A percentile compares a stretch with the other conserved stretches of the same genome.
phyloP scores from a whole-genome alignment of 495 filamentous ascomycete species.

The Aeminium ludgeri region DNA sequence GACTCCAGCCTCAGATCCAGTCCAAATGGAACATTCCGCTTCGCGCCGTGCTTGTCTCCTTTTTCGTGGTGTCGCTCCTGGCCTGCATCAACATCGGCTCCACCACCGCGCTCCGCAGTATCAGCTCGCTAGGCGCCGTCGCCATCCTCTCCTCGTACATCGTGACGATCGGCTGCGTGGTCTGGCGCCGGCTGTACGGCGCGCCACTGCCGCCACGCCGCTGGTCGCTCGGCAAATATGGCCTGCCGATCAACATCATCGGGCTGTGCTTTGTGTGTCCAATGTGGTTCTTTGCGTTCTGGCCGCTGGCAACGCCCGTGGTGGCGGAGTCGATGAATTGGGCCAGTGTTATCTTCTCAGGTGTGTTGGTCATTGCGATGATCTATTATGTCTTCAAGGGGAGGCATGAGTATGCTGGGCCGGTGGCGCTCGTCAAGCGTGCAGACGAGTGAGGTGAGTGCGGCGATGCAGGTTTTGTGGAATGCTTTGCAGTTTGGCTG shows the following conservation, averaged over 20 bases:
- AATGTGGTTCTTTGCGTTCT: slow-evolving; percentile 18
- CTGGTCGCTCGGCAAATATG: slow-evolving; percentile 5
- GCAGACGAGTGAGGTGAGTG: too few species aligned
- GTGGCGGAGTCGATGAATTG: slow-evolving; percentile 7
- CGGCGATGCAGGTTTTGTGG: too few species aligned
- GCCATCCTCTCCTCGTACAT: slow-evolving; percentile 8
- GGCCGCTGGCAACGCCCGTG: slow-evolving; percentile 16
- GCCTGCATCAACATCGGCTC: slow-evolving; percentile 48
- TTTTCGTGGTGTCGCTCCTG: slow-evolving; percentile 16
- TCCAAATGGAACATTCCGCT: slow-evolving; percentile 15
- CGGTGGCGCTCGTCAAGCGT: slow-evolving; percentile 21
- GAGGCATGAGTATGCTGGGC: slow-evolving; percentile 26
- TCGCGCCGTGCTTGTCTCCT: slow-evolving; percentile 3
- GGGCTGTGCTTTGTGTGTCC: slow-evolving; percentile 11
- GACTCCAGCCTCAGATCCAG: too few species aligned
- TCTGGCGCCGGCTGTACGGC: neutral
- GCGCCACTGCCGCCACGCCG: slow-evolving; percentile 2
- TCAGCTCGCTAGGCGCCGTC: slow-evolving; percentile 27
- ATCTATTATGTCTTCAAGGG: neutral
- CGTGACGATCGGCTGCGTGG: slow-evolving; percentile 7
- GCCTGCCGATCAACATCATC: slow-evolving; percentile 15
- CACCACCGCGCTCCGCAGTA: slow-evolving; percentile 36
- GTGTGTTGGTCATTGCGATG: neutral
- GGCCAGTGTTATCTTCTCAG: neutral
- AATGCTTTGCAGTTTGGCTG: too few species aligned